A percentile compares a stretch with the other conserved stretches of the same genome.
These are phyloP conservation scores for Magnaporthiopsis rhizophila DNA, from an alignment of 2,329 filamentous ascomycete genomes.

Conservation along the genomic window DNA sequence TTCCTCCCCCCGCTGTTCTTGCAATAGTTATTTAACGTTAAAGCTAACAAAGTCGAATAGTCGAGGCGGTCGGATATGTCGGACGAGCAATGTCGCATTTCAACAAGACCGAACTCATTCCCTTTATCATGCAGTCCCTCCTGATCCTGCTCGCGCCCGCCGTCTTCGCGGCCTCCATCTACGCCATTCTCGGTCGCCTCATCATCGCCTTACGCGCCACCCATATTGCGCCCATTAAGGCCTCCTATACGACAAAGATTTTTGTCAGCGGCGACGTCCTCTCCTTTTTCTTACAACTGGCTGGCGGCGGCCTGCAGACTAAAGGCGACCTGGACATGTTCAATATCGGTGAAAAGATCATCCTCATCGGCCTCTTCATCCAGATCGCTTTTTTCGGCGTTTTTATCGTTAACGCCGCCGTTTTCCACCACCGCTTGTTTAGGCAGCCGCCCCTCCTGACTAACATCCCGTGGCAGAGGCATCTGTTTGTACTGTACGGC, in stretches of 20 bases:
- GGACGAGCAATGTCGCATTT: constrained; percentile 16
- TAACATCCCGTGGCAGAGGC: constrained; percentile 20
- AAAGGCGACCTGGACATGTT: constrained; percentile 20
- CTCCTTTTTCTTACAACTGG: constrained; percentile 42
- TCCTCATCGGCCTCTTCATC: constrained; percentile 47
- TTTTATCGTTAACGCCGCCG: constrained; percentile 39
- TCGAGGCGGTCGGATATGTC: constrained; percentile 11
- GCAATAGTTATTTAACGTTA: too few relatives aligned
- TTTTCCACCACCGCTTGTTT: constrained; percentile 36
- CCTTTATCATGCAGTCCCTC: constrained; percentile 33
- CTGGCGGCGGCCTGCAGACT: constrained; percentile 26
- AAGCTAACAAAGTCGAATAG: background rate
- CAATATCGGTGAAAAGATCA: constrained; percentile 38
- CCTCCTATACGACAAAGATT: constrained; percentile 39
- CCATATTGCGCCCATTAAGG: constrained; percentile 23
- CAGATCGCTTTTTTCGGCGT: constrained; percentile 51
- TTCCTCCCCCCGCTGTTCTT: too few relatives aligned
- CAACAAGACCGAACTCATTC: constrained; percentile 23
- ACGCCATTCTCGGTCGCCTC: constrained; percentile 40
- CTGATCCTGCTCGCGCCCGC: constrained; percentile 38
- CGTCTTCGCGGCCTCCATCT: constrained; percentile 41
- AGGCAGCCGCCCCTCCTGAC: constrained; percentile 1
- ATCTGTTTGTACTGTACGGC: constrained; percentile 15
- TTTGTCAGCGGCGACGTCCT: constrained; percentile 48
- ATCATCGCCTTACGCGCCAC: constrained; percentile 28